Percentiles rank a stretch among this genome's conserved stretches.
phyloP scores from a whole-genome alignment of 2,329 filamentous ascomycete genomes.

The Phialemoniopsis sp. region DNA sequence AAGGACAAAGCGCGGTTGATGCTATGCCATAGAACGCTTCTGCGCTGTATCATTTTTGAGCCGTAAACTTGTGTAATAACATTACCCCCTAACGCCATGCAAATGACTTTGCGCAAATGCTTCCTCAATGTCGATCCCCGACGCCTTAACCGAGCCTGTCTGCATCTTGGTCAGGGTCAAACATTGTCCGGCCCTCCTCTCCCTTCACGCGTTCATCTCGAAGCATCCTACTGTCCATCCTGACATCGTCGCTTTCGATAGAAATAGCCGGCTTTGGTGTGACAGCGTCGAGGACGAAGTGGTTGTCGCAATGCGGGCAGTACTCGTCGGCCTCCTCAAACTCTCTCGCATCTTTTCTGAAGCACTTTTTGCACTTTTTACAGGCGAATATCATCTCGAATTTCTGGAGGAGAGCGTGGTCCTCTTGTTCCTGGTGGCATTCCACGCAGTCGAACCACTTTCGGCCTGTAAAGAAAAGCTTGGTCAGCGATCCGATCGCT shows the following conservation, averaged over 20 bases:
- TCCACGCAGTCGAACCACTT: slow-evolving; percentile 99
- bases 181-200: slow-evolving; percentile 60
- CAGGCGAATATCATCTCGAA: slow-evolving; percentile 93
- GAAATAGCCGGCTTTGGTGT: slow-evolving; percentile 79
- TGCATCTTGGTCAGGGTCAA: slow-evolving; percentile 70
- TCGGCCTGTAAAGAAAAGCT: slow-evolving; percentile 49
- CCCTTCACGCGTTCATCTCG: slow-evolving; percentile 77
- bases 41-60: slow-evolving; percentile 1
- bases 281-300: slow-evolving; percentile 88
- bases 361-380: slow-evolving; percentile 98
- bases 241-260: slow-evolving; percentile 86
- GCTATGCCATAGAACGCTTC: background rate
- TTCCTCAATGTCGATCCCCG: background rate
- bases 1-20: too few species aligned
- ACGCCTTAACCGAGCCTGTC: slow-evolving; percentile 67
- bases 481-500: slow-evolving; percentile 2
- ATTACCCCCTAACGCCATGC: too few species aligned
- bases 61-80: too few species aligned
- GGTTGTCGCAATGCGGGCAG: slow-evolving; percentile 98
- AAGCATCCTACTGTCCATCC: slow-evolving; percentile 85
- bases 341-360: slow-evolving; percentile 87
- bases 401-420: slow-evolving; percentile 70
- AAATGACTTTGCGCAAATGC: background rate
- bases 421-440: slow-evolving; percentile 81
- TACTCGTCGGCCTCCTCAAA: slow-evolving; percentile 98